phyloP scores from a whole-genome alignment of 23 red algal genomes.

The Cyanidioschyzon merolae region DNA sequence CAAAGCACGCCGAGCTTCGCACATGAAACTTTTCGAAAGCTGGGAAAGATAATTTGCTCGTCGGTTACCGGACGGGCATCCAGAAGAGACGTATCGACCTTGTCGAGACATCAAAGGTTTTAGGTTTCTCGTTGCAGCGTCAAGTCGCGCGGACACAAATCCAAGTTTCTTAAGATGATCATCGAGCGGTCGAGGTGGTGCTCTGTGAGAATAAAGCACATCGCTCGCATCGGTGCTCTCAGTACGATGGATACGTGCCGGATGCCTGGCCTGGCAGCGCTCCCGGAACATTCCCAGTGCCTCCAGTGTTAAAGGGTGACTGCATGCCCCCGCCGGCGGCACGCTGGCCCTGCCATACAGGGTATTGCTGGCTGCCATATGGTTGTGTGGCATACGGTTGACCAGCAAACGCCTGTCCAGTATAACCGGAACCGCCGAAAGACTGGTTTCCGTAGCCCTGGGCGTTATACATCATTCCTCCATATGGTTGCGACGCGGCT shows the following conservation, averaged over 20 bases:
- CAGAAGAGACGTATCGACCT: no score
- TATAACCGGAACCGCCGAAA: neutral
- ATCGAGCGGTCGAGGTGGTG: no score
- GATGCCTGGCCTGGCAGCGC: neutral
- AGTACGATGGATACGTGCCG: slow-evolving; percentile 2
- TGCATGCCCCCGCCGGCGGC: neutral
- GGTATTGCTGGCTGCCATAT: neutral
- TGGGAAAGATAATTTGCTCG: no score
- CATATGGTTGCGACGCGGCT: neutral
- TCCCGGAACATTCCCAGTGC: neutral
- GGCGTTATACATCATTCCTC: neutral
- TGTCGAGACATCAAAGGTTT: no score
- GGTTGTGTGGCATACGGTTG: neutral
- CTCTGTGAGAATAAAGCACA: no score
- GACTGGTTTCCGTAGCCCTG: slow-evolving; percentile 2
- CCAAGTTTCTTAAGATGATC: no score
- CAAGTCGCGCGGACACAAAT: no score
- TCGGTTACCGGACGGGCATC: no score
- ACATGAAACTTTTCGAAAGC: no score
- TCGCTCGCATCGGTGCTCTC: neutral
- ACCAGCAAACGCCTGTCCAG: neutral
- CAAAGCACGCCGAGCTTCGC: no score
- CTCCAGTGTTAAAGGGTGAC: neutral
- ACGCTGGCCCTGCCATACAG: neutral
- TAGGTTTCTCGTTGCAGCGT: no score